Percentiles rank a stretch among this genome's conserved stretches.
Conservation (phyloP, 2,329 filamentous ascomycete genomes). For the Calonectria pteridis region DNA sequence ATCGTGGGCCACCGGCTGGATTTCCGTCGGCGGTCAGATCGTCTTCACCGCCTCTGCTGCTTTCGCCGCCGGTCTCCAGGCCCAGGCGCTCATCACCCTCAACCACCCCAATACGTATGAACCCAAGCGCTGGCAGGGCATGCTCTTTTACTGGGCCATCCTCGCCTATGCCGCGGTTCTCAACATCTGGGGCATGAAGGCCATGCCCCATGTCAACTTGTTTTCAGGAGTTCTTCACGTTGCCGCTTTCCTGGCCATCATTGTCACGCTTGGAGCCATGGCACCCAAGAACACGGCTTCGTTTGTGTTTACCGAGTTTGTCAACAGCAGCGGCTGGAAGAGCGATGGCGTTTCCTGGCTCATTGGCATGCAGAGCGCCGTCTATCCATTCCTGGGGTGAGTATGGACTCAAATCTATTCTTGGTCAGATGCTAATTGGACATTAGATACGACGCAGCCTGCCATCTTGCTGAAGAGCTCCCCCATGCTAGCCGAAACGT, state of each 20-base stretch:
- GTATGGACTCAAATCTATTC: neutral
- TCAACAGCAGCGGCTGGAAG: slow-evolving; percentile 49
- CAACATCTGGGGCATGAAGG: slow-evolving; percentile 57
- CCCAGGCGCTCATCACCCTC: slow-evolving; percentile 57
- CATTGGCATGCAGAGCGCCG: slow-evolving; percentile 47
- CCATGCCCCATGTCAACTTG: slow-evolving; percentile 53
- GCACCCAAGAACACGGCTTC: slow-evolving; percentile 44
- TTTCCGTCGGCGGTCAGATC: slow-evolving; percentile 60
- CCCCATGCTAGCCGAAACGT: slow-evolving; percentile 50
- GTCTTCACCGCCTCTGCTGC: slow-evolving; percentile 61
- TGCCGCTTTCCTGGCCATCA: slow-evolving; percentile 43
- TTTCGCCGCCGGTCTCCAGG: slow-evolving; percentile 58
- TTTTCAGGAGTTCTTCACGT: slow-evolving; percentile 44
- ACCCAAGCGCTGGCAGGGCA: slow-evolving; percentile 58
- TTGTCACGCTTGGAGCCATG: slow-evolving; percentile 48
- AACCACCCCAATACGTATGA: slow-evolving; percentile 54
- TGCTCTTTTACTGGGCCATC: slow-evolving; percentile 61
- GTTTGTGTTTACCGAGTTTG: slow-evolving; percentile 49
- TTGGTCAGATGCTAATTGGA: neutral
- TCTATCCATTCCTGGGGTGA: slow-evolving; percentile 51
- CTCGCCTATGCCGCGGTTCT: slow-evolving; percentile 52
- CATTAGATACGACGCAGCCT: slow-evolving; percentile 49
- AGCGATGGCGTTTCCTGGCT: slow-evolving; percentile 50
- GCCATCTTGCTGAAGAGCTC: slow-evolving; percentile 51
- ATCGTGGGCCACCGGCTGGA: slow-evolving; percentile 53